Evolutionary conservation across 2,329 filamentous ascomycete species (phyloP).

Genomic region (Arthrobotrys megalospora): DNA sequence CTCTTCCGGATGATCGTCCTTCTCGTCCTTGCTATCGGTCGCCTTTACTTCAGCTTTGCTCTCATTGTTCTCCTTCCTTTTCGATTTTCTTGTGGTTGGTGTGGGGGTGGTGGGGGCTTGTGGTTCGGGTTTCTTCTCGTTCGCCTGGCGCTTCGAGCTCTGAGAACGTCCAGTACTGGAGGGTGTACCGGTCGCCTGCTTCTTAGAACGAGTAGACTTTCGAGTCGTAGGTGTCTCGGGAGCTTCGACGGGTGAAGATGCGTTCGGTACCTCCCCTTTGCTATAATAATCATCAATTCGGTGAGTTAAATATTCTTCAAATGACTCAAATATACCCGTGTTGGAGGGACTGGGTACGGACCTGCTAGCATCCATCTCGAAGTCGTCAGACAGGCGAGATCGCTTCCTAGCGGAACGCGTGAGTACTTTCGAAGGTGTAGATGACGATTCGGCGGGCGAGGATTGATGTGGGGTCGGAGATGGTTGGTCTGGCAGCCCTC

Average conservation of each 20-base stretch:
- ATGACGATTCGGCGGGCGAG: conserved; percentile 54
- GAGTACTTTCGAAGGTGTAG: conserved; percentile 51
- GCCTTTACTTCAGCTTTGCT: conserved; percentile 37
- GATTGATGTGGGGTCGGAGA: conserved; percentile 45
- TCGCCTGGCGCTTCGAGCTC: conserved; percentile 46
- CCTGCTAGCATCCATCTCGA: conserved; percentile 61
- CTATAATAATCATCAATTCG: conserved; percentile 13
- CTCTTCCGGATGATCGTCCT: conserved; percentile 53
- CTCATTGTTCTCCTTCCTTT: conserved; percentile 58
- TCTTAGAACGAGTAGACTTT: conserved; percentile 55
- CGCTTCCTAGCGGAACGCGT: conserved; percentile 61
- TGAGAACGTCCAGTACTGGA: conserved; percentile 41
- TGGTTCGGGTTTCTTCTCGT: conserved; percentile 54
- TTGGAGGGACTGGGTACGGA: conserved; percentile 15
- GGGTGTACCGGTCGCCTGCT: conserved; percentile 39
- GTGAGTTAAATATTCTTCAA: conserved; percentile 4
- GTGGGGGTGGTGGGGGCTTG: conserved; percentile 50
- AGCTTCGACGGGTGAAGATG: conserved; percentile 39
- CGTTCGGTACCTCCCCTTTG: conserved; percentile 57
- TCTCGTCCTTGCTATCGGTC: conserved; percentile 64
- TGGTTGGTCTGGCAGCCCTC: conserved; percentile 51
- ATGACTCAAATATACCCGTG: neutral
- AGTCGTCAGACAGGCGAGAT: conserved; percentile 60
- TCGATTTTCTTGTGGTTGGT: conserved; percentile 45
- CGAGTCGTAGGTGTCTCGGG: conserved; percentile 58